Conservation (phyloP, 1,284 basidiomycete genomes). For the Irpex sp. region DNA sequence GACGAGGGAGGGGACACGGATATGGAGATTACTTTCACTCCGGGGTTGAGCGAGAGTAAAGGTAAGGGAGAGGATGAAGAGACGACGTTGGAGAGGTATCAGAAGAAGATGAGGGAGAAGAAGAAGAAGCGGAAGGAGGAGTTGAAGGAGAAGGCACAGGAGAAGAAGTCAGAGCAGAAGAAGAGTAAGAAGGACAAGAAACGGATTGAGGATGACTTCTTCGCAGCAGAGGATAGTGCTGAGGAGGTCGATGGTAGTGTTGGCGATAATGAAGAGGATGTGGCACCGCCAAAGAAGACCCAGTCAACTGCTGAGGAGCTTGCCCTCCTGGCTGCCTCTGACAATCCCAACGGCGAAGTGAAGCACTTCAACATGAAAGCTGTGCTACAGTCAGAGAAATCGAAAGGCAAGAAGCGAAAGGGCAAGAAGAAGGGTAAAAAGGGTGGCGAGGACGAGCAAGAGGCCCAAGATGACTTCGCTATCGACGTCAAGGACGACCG, state of each 20-base stretch:
- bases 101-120: slow-evolving; percentile 84
- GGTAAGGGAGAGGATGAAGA: slow-evolving; percentile 54
- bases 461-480: slow-evolving; percentile 72
- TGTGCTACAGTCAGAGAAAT: slow-evolving; percentile 82
- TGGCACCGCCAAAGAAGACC: slow-evolving; percentile 12
- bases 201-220: slow-evolving; percentile 61
- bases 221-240: slow-evolving; percentile 48
- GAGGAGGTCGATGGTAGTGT: slow-evolving; percentile 28
- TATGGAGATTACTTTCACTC: slow-evolving; percentile 92
- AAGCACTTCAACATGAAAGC: slow-evolving; percentile 92
- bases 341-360: slow-evolving; percentile 47
- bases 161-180: slow-evolving; percentile 15
- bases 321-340: slow-evolving; percentile 55
- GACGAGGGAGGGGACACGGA: slow-evolving; percentile 54
- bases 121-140: slow-evolving; percentile 75
- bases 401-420: slow-evolving; percentile 46
- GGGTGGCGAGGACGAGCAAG: slow-evolving; percentile 43
- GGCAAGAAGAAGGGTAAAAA: slow-evolving; percentile 38
- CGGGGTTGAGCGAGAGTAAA: slow-evolving; percentile 62
- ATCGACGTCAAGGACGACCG: slow-evolving; percentile 87
- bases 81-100: slow-evolving; percentile 82
- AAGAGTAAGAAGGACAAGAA: slow-evolving; percentile 21
- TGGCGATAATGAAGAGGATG: slow-evolving; percentile 18
- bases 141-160: slow-evolving; percentile 32
- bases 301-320: slow-evolving; percentile 55